Percentiles rank a stretch among this genome's conserved stretches.
phyloP scores from a whole-genome alignment of 1,139 yeast species.

The Kodamaea ohmeri region DNA sequence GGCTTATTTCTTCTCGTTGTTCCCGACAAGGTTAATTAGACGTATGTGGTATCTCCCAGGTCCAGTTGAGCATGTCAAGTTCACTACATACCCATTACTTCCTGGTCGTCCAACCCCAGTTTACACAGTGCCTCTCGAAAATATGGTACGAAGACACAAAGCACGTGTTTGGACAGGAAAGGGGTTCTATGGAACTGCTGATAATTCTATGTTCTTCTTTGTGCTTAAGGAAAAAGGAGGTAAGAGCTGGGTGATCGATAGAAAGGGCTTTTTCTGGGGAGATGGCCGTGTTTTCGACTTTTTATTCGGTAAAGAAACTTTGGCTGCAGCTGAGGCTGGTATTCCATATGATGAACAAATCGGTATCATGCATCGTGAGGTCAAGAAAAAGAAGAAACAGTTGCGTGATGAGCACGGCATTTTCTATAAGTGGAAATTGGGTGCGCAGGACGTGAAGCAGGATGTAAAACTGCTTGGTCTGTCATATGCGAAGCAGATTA shows the following conservation, averaged over 20 bases:
- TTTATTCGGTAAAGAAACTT: constrained; percentile 71
- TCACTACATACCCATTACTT: constrained; percentile 70
- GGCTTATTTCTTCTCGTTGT: constrained; percentile 45
- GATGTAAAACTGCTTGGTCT: constrained; percentile 27
- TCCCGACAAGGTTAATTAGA: constrained; percentile 69
- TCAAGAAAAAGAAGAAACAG: constrained; percentile 38
- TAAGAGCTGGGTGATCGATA: constrained; percentile 72
- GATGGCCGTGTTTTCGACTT: constrained; percentile 84
- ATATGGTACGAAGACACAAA: constrained; percentile 54
- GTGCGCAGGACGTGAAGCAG: constrained; percentile 31
- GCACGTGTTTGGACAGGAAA: constrained; percentile 80
- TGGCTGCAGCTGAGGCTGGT: constrained; percentile 76
- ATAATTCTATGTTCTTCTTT: constrained; percentile 70
- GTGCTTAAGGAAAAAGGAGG: constrained; percentile 57
- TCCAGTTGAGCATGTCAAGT: constrained; percentile 52
- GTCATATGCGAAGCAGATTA: constrained; percentile 13
- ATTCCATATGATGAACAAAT: constrained; percentile 61
- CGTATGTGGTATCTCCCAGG: constrained; percentile 76
- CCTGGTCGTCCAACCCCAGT: constrained; percentile 81
- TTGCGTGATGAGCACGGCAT: constrained; percentile 40
- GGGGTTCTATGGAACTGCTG: constrained; percentile 84
- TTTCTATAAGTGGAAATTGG: constrained; percentile 41
- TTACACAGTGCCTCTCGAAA: constrained; percentile 59
- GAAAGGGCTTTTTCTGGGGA: constrained; percentile 84
- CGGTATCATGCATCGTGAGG: constrained; percentile 40